These are phyloP conservation scores for Tricholoma matsutake DNA, from an alignment of 768 basidiomycete genomes.

Conservation along the genomic window DNA sequence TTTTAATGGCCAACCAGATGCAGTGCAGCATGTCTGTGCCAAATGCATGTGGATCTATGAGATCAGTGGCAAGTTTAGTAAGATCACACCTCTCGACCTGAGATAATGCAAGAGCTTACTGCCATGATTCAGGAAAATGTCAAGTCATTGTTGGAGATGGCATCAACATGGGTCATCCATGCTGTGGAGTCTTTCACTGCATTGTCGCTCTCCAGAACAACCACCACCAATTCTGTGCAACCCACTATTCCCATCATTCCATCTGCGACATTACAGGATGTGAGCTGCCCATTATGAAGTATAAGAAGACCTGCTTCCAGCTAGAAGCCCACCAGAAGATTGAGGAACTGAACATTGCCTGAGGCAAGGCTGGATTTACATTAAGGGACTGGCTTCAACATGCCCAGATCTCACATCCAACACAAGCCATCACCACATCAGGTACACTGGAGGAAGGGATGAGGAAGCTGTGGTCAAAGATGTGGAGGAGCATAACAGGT, in stretches of 20 bases:
- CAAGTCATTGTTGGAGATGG: no score
- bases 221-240: constrained; percentile 5
- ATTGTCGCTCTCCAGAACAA: constrained; percentile 8
- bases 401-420: neutral
- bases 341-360: neutral
- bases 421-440: neutral
- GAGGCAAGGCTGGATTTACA: neutral
- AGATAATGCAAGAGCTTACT: no score
- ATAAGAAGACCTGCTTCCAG: neutral
- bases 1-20: no score
- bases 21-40: no score
- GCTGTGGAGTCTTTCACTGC: constrained; percentile 5
- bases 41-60: no score
- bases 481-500: neutral
- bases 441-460: neutral
- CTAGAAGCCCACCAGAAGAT: neutral
- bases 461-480: neutral
- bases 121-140: constrained; percentile 3
- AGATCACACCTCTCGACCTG: no score
- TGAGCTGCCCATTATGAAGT: neutral
- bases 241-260: neutral
- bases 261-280: constrained; percentile 3
- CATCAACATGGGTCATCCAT: no score
- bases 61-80: no score
- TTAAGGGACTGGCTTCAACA: neutral